Evolutionary conservation across 345 rosid species (phyloP).

Genomic region (Eutrema heterophyllum): DNA sequence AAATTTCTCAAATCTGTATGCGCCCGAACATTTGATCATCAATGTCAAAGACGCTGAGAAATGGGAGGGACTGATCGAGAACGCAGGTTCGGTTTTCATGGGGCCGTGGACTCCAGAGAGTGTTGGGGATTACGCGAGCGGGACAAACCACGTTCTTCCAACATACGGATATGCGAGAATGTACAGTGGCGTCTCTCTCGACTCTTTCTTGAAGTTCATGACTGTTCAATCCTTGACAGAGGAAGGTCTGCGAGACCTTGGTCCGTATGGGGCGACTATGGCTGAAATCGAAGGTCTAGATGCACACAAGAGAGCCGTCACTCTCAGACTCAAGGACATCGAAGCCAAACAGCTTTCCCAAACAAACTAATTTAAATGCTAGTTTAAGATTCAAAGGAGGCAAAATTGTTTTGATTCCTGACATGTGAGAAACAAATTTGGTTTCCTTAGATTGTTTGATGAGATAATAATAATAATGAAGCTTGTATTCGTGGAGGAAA

Average conservation of each 20-base stretch:
- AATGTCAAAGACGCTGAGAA: conserved; percentile 88
- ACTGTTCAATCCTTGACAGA: conserved; percentile 79
- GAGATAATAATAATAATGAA: no score
- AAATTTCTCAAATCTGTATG: conserved; percentile 77
- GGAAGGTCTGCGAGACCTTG: conserved; percentile 78
- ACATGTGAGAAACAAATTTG: no score
- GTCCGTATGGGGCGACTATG: conserved; percentile 80
- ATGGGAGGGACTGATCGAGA: conserved; percentile 80
- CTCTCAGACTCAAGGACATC: conserved; percentile 75
- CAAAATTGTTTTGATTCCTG: no score
- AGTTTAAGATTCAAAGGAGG: no score
- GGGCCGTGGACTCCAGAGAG: conserved; percentile 96
- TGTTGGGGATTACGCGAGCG: conserved; percentile 97
- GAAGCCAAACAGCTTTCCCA: conserved; percentile 52
- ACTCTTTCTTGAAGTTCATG: conserved; percentile 83
- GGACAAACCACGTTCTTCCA: conserved; percentile 87
- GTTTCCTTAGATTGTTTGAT: no score
- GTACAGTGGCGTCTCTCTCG: conserved; percentile 88
- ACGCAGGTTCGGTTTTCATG: conserved; percentile 89
- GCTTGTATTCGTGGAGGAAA: not conserved
- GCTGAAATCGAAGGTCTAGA: conserved; percentile 87
- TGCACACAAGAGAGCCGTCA: conserved; percentile 90
- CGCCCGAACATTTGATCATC: conserved; percentile 89
- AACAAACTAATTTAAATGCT: no score
- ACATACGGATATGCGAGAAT: conserved; percentile 90